Evolutionary conservation across 2,329 filamentous ascomycete genomes (phyloP).

Genomic region (Fusarium sp.): DNA sequence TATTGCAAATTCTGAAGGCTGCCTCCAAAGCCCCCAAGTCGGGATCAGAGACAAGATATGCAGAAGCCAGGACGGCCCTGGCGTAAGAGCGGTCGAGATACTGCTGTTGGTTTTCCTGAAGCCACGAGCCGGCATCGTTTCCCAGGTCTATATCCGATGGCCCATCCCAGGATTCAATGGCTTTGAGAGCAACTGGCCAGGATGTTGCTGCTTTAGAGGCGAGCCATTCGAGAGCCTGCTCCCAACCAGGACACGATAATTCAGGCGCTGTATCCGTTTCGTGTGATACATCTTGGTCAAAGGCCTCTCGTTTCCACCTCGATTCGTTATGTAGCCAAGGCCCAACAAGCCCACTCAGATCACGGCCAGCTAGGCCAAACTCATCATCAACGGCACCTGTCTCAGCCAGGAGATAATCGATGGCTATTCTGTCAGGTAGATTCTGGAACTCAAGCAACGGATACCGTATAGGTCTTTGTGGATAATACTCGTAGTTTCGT

Average conservation of each 20-base stretch:
- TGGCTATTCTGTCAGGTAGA: constrained; percentile 65
- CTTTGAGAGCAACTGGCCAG: constrained; percentile 69
- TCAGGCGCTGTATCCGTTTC: constrained; percentile 43
- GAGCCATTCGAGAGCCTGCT: constrained; percentile 74
- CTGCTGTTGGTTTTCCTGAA: constrained; percentile 67
- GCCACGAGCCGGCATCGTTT: constrained; percentile 62
- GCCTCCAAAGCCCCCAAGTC: constrained; percentile 65
- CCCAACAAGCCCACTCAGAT: constrained; percentile 72
- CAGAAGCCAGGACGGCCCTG: constrained; percentile 71
- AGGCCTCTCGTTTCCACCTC: constrained; percentile 56
- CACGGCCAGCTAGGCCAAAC: constrained; percentile 61
- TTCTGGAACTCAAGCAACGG: constrained; percentile 71
- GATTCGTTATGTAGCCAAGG: constrained; percentile 76
- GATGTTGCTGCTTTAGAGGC: constrained; percentile 64
- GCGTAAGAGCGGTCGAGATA: constrained; percentile 71
- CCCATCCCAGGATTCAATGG: constrained; percentile 76
- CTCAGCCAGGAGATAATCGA: constrained; percentile 68
- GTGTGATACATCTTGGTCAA: background rate
- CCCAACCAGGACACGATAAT: constrained; percentile 68
- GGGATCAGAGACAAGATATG: constrained; percentile 71
- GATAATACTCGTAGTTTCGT: constrained; percentile 75
- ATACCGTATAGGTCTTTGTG: constrained; percentile 54
- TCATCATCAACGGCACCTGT: constrained; percentile 55
- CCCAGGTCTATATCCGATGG: constrained; percentile 75
- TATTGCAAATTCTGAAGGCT: constrained; percentile 67